Evolutionary conservation across 1,284 basidiomycete species (phyloP), one percentile per base, ranked within the genome.

Genomic region (Pseudozyma hubeiensis): DNA sequence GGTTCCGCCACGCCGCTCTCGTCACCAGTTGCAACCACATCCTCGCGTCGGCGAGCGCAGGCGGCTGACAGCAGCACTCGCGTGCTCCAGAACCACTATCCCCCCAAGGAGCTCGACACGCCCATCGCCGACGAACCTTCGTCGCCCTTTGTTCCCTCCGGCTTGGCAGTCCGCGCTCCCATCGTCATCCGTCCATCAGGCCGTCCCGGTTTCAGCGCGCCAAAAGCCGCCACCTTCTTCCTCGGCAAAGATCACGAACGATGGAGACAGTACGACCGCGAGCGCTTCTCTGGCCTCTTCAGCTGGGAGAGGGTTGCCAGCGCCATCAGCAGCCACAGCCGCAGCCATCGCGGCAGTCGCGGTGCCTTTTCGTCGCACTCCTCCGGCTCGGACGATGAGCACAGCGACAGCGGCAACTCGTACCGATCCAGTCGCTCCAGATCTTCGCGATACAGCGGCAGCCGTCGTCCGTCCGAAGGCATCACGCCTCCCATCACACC

Each of bases 161-260:
- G 59, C 30, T 37, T 72, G 9, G 69, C 69, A 16, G 64, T 39
- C 7, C 39, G 69, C 13, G 44, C 57, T 2, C 70, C 70, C 31
- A 65, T 73, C 51, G 54, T 68, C 44, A 73, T 73, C 49, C 70
- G 70, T 30, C 70, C 70, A 4, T 73, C 70, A 7, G 65, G 70
- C 49, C 64, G 65, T 17, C 70, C 73, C 6, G 64, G 67, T n/a
- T 66, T 67, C 56, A 72, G 45, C 17, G 68, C 68, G 7, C 68
- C 68, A 4, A 78, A 75, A 39, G 77, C 73, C 0, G 74, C 79
- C 41, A 80, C 81, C 7, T 64, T 83, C 44, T 81, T 81, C 47
- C 65, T 83, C 7, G 81, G 81, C 24, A 81, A 81, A 48, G 81
- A 83, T 34, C 64, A 78, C 63, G 81, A 83, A 55, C 75, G 81